A percentile compares a stretch with the other conserved stretches of the same genome.
phyloP scores from a whole-genome alignment of 1,284 basidiomycete species.

The Sporisorium sorghi region DNA sequence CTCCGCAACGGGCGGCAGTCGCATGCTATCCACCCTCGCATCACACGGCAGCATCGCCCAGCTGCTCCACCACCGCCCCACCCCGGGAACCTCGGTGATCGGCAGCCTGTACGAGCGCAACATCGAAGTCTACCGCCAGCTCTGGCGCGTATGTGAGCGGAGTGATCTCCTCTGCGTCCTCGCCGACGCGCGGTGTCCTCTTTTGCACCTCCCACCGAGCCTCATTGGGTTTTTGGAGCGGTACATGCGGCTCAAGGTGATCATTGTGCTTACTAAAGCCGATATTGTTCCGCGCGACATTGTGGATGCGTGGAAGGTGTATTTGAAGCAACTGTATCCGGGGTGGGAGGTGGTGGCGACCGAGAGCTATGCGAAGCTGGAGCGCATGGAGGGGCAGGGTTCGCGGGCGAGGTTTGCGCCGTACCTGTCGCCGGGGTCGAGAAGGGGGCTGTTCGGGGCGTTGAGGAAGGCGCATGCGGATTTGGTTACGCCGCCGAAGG shows the following conservation, averaged over 20 bases:
- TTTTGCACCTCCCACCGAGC: conserved; percentile 74
- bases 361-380: conserved; percentile 51
- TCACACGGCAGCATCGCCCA: conserved; percentile 32
- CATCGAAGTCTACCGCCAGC: conserved; percentile 58
- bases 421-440: conserved; percentile 42
- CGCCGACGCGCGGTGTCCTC: conserved; percentile 86
- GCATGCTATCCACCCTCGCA: conserved; percentile 40
- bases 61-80: conserved; percentile 30
- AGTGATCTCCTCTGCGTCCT: conserved; percentile 86
- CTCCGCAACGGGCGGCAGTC: conserved; percentile 28
- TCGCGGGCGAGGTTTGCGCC: conserved; percentile 45
- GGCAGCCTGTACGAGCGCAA: conserved; percentile 74
- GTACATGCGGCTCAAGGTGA: conserved; percentile 72
- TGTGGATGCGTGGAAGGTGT: conserved; percentile 44
- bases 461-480: conserved; percentile 78
- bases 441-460: conserved; percentile 74
- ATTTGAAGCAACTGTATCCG: conserved; percentile 42
- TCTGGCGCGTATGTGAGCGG: conserved; percentile 70
- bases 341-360: conserved; percentile 53
- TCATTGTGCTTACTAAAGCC: conserved; percentile 59
- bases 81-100: conserved; percentile 71
- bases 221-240: conserved; percentile 72
- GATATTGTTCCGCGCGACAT: conserved; percentile 52
- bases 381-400: conserved; percentile 55
- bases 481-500: conserved; percentile 78